phyloP scores from a whole-genome alignment of 1,284 basidiomycete species.

The Neolentinus lepideus region DNA sequence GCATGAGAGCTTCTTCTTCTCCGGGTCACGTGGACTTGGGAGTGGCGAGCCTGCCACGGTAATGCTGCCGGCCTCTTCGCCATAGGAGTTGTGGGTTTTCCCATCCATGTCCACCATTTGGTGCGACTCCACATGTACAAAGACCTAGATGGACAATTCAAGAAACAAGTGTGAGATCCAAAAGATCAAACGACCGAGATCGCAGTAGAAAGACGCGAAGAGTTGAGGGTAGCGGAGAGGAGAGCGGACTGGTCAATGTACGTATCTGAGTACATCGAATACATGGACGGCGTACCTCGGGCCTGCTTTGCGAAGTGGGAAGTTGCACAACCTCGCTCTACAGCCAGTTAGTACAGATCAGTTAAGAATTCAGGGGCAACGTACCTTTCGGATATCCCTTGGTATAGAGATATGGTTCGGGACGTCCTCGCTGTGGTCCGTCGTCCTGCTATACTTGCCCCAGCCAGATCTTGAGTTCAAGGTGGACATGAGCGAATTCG shows the following conservation, averaged over 20 bases:
- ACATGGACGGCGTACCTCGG: background rate
- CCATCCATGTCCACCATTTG: slow-evolving; percentile 2
- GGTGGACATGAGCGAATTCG: slow-evolving; percentile 3
- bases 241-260: background rate
- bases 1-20: background rate
- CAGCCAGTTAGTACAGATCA: background rate
- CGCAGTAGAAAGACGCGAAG: background rate
- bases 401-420: background rate
- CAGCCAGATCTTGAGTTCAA: background rate
- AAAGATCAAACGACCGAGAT: background rate
- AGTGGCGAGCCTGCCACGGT: background rate
- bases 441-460: background rate
- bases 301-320: background rate
- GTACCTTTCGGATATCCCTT: background rate
- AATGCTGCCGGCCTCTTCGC: background rate
- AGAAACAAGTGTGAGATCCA: background rate
- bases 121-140: slow-evolving; percentile 1
- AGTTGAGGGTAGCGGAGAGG: background rate
- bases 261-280: background rate
- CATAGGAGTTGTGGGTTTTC: background rate
- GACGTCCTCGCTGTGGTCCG: background rate
- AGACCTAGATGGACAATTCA: background rate
- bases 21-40: background rate
- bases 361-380: too few relatives aligned
- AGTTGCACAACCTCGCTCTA: background rate